Evolutionary conservation across 2,329 filamentous ascomycete genomes (phyloP), one percentile per base, ranked within the genome.

Genomic region (Aciculosporium take): DNA sequence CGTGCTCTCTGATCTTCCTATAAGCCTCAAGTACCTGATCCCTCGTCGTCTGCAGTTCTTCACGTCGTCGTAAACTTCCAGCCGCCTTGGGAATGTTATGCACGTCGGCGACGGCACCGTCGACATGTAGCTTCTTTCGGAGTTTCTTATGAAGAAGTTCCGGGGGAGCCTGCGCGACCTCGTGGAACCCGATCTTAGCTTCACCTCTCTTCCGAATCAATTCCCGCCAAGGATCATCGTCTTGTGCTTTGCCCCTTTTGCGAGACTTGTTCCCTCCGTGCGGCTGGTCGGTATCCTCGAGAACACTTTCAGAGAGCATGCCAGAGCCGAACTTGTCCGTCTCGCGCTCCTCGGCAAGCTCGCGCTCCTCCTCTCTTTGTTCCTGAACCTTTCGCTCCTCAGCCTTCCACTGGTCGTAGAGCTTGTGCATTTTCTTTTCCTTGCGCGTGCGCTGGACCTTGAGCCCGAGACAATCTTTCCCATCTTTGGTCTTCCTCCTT

Each of bases 391-490:
- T 76, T 39, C 65, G 66, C 18, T 83, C 81, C 51, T 81, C 73
- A 49, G 79, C 79, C 40, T 72, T 67, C 72, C 83, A 87, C 50
- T 89, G 84, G 34, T 81, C 79, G 56, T 88, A 85, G 48, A 85
- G 71, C 54, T 84, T 84, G 51, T 79, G 78, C 68, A 95, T 80
- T 49, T 81, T 80, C 57, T 78, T 82, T 64, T 95, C 88, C 54
- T 88, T 91, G 58, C 80, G 81, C 5, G 88, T 95, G 39, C 76
- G 71, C 47, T 75, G 72, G 15, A 79, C 71, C 55, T 85, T 82
- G 7, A 81, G 54, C 0, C 82, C 76, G 27, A 74, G 61, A 6
- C 77, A 71, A 45, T 81, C 79, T 48, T 75, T 79, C 40, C 74
- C 77, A 31, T 69, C 65, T 49, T 70, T 76, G 7, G 69, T 61